Conservation (phyloP, 176 grass and related monocot species). For the Poa annua region DNA sequence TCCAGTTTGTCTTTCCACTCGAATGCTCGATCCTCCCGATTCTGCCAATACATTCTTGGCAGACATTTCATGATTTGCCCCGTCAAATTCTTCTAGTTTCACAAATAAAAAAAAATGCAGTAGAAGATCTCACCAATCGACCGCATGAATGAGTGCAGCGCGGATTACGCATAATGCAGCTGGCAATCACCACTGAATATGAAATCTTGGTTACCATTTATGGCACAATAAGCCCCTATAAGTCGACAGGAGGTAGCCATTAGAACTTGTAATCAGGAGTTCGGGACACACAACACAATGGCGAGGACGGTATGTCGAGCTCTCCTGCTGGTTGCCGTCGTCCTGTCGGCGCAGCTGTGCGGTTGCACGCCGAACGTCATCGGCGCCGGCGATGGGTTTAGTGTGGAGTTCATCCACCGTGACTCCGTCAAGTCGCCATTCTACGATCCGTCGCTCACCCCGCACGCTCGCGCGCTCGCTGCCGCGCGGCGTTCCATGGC, state of each 20-base stretch:
- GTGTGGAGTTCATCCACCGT: conserved; percentile 66
- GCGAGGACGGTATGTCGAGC: neutral
- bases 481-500: conserved; percentile 40
- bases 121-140: neutral
- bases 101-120: neutral
- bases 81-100: neutral
- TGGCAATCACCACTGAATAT: neutral
- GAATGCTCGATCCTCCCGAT: neutral
- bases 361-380: neutral
- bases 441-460: conserved; percentile 41
- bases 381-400: conserved; percentile 38
- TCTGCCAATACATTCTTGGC: neutral
- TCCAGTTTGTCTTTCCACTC: neutral
- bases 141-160: neutral
- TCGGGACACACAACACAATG: conserved; percentile 28
- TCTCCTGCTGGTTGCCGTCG: neutral
- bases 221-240: neutral
- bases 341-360: neutral
- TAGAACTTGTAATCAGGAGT: neutral
- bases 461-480: conserved; percentile 37
- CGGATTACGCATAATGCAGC: neutral
- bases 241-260: neutral
- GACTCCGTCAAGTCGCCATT: conserved; percentile 58
- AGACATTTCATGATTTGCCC: neutral
- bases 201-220: neutral